These are phyloP conservation scores for Salix brachista DNA, from an alignment of 345 rosid genomes.

Conservation along the genomic window DNA sequence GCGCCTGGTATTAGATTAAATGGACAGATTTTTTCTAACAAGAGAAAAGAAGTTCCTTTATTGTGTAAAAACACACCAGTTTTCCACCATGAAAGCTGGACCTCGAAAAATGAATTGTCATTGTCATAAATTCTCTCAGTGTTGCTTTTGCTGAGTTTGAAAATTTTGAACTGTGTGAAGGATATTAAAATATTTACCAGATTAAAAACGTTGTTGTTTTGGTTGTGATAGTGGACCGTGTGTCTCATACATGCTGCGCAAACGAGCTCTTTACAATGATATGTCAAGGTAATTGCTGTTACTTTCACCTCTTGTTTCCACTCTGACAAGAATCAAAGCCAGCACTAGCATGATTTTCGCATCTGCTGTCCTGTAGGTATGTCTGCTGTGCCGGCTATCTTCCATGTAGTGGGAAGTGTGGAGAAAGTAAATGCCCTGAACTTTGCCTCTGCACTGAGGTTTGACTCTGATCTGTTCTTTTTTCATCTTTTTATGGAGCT, in stretches of 20 bases:
- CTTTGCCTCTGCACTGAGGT: conserved; percentile 78
- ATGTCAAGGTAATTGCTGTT: conserved; percentile 38
- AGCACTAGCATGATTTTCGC: background rate
- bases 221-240: conserved; percentile 48
- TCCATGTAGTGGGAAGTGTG: conserved; percentile 73
- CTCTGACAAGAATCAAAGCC: background rate
- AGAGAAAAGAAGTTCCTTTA: background rate
- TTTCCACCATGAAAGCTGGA: no score
- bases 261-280: conserved; percentile 62
- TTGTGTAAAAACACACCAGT: background rate
- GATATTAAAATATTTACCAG: no score
- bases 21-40: background rate
- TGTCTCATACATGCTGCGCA: conserved; percentile 64
- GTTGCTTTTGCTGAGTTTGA: background rate
- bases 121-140: background rate
- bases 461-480: background rate
- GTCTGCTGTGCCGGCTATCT: conserved; percentile 65
- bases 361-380: conserved; percentile 37
- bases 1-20: background rate
- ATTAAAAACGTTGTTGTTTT: background rate
- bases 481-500: background rate
- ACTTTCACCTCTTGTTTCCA: background rate
- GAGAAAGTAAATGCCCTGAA: conserved; percentile 63
- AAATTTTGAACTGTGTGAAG: background rate
- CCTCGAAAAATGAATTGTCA: background rate